These are phyloP conservation scores for Trichosporon sp. DNA, from an alignment of 1,284 basidiomycete genomes.

Conservation along the genomic window DNA sequence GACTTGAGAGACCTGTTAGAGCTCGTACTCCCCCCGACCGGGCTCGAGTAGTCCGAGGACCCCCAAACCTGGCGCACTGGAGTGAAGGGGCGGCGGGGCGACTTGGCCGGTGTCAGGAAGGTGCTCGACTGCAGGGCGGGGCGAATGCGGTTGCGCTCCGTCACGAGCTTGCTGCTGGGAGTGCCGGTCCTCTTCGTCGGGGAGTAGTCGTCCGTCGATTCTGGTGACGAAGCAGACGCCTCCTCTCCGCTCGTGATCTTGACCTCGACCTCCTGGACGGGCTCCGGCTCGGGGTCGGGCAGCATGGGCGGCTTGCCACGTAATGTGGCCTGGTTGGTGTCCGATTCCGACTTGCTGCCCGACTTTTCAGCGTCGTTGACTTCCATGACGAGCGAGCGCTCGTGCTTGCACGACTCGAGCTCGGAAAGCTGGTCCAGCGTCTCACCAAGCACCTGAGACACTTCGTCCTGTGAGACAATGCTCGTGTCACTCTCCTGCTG, in stretches of 20 bases:
- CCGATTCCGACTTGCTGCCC: neutral
- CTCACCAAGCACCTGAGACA: neutral
- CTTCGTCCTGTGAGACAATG: conserved; percentile 1
- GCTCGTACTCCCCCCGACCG: neutral
- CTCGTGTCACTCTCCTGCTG: neutral
- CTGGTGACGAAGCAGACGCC: neutral
- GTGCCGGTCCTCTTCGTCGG: neutral
- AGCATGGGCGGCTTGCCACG: neutral
- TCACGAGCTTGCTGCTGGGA: neutral
- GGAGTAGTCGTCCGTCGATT: neutral
- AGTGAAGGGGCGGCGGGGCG: neutral
- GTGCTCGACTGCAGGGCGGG: neutral
- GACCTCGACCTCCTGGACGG: neutral
- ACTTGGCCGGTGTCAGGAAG: neutral
- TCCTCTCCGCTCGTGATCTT: neutral
- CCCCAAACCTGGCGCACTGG: neutral
- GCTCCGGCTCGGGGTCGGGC: neutral
- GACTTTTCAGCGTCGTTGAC: neutral
- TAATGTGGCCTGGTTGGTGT: neutral
- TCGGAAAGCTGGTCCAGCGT: neutral
- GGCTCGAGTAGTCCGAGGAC: neutral
- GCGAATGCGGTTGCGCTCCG: neutral
- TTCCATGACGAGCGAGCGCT: neutral
- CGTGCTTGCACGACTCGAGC: neutral
- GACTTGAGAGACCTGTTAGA: neutral